phyloP scores from a whole-genome alignment of 1,284 basidiomycete genomes.

The Apiotrichum siamense region DNA sequence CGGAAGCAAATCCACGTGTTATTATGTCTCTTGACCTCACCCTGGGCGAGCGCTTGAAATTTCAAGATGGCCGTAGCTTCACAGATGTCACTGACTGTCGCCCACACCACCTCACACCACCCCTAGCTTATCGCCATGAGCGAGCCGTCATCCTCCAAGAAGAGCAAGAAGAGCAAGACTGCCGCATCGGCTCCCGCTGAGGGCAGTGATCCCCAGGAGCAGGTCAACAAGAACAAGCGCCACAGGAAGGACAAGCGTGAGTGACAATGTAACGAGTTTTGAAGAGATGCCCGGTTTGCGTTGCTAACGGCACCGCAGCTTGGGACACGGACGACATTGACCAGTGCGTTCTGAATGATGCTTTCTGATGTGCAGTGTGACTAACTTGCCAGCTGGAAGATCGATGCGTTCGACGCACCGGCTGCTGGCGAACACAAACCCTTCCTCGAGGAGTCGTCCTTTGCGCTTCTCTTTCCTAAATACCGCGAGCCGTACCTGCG shows the following conservation, averaged over 20 bases:
- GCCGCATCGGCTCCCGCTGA: conserved; percentile 17
- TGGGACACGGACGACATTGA: conserved; percentile 99
- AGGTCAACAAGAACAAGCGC: conserved; percentile 72
- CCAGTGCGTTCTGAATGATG: conserved; percentile 60
- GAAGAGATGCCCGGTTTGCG: no score
- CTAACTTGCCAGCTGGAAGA: conserved; percentile 65
- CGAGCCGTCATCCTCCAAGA: conserved; percentile 28
- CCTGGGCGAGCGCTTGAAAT: background rate
- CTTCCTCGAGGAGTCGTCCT: conserved; percentile 92
- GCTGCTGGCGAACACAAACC: conserved; percentile 53
- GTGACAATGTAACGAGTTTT: no score
- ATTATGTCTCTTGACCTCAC: no score
- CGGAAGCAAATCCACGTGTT: no score
- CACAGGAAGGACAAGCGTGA: conserved; percentile 87
- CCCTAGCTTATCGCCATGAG: conserved; percentile 17
- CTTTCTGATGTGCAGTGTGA: background rate
- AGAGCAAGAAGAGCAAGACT: conserved; percentile 20
- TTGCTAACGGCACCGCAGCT: conserved; percentile 51
- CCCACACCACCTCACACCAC: background rate
- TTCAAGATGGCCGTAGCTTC: background rate
- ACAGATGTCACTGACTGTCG: no score
- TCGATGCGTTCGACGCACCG: conserved; percentile 69
- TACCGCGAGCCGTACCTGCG: conserved; percentile 95
- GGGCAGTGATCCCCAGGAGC: conserved; percentile 15
- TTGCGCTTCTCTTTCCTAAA: conserved; percentile 97